Conservation (phyloP, 768 basidiomycete genomes). For the Candolleomyces eurysporus region DNA sequence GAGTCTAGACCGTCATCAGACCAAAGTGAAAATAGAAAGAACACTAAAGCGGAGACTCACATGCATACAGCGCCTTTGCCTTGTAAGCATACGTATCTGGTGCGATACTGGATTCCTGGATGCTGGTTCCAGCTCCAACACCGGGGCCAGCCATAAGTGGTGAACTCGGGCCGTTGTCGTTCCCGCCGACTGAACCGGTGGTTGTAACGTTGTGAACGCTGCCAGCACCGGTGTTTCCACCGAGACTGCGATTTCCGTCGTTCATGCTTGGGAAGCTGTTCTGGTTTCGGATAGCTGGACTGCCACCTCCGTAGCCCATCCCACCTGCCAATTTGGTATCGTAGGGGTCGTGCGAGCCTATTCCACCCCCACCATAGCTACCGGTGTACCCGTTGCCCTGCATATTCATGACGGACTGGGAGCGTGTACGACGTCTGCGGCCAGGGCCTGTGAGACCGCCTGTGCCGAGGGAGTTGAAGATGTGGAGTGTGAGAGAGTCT, state of each 20-base stretch:
- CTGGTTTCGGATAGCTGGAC: constrained; percentile 48
- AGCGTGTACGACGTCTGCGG: constrained; percentile 72
- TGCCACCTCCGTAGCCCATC: constrained; percentile 43
- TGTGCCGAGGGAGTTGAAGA: constrained; percentile 87
- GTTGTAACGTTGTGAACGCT: constrained; percentile 55
- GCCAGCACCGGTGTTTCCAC: constrained; percentile 39
- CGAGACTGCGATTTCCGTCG: constrained; percentile 37
- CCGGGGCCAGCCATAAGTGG: constrained; percentile 71
- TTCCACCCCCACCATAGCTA: constrained; percentile 66
- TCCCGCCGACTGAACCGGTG: constrained; percentile 40
- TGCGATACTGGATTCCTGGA: constrained; percentile 21
- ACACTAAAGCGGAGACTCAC: constrained; percentile 42
- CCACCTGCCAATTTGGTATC: constrained; percentile 59
- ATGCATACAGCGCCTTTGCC: constrained; percentile 88
- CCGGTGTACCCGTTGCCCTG: constrained; percentile 59
- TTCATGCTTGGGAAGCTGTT: constrained; percentile 53
- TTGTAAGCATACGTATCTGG: constrained; percentile 61
- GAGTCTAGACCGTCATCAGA: constrained; percentile 55
- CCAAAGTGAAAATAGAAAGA: constrained; percentile 9
- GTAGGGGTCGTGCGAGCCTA: constrained; percentile 67
- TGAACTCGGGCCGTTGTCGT: constrained; percentile 55
- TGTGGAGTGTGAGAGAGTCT: constrained; percentile 77
- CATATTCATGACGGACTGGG: constrained; percentile 58
- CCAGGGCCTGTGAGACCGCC: constrained; percentile 82
- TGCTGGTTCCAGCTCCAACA: constrained; percentile 42